These are phyloP conservation scores for Tephrocybe sp. DNA, from an alignment of 768 basidiomycete genomes.

Conservation along the genomic window DNA sequence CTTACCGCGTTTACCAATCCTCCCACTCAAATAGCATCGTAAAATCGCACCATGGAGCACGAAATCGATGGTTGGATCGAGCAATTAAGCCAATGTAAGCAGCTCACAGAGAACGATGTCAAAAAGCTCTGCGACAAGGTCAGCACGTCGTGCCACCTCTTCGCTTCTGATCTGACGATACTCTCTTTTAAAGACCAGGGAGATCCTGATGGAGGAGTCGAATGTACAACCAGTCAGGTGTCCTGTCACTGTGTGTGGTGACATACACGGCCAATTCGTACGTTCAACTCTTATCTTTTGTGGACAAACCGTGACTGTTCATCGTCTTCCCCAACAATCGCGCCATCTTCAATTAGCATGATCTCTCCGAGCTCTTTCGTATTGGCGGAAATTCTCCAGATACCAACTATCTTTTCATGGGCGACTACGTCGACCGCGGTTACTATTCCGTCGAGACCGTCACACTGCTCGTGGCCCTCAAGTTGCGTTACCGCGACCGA, in stretches of 20 bases:
- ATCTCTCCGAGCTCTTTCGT: conserved; percentile 97
- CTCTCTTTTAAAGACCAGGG: conserved; percentile 68
- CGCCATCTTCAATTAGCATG: conserved; percentile 64
- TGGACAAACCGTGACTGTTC: conserved; percentile 13
- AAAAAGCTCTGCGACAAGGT: conserved; percentile 99
- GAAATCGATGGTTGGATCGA: conserved; percentile 98
- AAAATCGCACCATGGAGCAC: conserved; percentile 47
- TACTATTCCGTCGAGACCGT: conserved; percentile 99
- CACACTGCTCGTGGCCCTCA: conserved; percentile 93
- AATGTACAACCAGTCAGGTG: conserved; percentile 98
- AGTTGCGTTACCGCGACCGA: conserved; percentile 96
- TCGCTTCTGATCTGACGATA: conserved; percentile 23
- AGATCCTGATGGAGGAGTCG: conserved; percentile 98
- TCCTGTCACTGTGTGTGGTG: conserved; percentile 98
- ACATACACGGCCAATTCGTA: conserved; percentile 99
- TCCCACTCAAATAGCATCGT: conserved; percentile 24
- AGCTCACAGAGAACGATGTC: conserved; percentile 90
- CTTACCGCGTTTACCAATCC: conserved; percentile 29
- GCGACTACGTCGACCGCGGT: conserved; percentile 98
- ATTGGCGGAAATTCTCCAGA: conserved; percentile 99
- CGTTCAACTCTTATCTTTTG: conserved; percentile 38
- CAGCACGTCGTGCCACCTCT: conserved; percentile 14
- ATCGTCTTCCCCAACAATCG: conserved; percentile 7
- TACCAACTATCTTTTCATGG: conserved; percentile 99
- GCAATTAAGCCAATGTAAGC: conserved; percentile 96